Conservation (phyloP, 495 filamentous ascomycete species). For the Penicillium goetzii region DNA sequence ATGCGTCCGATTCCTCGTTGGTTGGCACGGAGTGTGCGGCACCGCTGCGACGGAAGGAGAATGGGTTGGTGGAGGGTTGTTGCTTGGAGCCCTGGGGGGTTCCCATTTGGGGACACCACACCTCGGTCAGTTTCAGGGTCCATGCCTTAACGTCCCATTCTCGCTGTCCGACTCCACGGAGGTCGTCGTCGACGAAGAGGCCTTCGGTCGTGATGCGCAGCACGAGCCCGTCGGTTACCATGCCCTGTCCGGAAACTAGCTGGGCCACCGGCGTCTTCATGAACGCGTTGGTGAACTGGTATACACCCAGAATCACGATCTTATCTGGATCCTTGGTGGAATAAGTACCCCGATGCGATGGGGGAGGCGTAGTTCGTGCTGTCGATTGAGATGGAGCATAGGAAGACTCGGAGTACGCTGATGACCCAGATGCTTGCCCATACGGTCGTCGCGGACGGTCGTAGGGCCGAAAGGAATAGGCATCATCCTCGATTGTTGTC, state of each 20-base stretch:
- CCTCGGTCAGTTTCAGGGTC: conserved; percentile 90
- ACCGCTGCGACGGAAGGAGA: conserved; percentile 38
- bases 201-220: conserved; percentile 86
- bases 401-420: conserved; percentile 79
- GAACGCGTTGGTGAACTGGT: conserved; percentile 82
- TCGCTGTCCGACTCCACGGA: conserved; percentile 80
- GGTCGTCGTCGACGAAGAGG: conserved; percentile 94
- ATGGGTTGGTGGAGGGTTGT: conserved; percentile 35
- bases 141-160: conserved; percentile 99
- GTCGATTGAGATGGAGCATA: conserved; percentile 82
- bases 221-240: conserved; percentile 84
- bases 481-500: conserved; percentile 68
- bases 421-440: conserved; percentile 55
- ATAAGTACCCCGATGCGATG: conserved; percentile 74
- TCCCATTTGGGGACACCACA: conserved; percentile 71
- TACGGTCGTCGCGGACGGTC: conserved; percentile 67
- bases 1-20: conserved; percentile 65
- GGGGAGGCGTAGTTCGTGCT: conserved; percentile 82
- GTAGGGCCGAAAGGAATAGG: conserved; percentile 82
- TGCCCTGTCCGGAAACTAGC: conserved; percentile 72
- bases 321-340: conserved; percentile 89
- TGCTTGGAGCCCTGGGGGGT: conserved; percentile 26
- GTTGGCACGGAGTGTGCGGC: conserved; percentile 52
- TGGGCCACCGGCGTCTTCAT: conserved; percentile 79
- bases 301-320: conserved; percentile 91